A percentile compares a stretch with the other conserved stretches of the same genome.
These are phyloP conservation scores for Boletus rubescentipes DNA, from an alignment of 768 basidiomycete species.

Conservation along the genomic window DNA sequence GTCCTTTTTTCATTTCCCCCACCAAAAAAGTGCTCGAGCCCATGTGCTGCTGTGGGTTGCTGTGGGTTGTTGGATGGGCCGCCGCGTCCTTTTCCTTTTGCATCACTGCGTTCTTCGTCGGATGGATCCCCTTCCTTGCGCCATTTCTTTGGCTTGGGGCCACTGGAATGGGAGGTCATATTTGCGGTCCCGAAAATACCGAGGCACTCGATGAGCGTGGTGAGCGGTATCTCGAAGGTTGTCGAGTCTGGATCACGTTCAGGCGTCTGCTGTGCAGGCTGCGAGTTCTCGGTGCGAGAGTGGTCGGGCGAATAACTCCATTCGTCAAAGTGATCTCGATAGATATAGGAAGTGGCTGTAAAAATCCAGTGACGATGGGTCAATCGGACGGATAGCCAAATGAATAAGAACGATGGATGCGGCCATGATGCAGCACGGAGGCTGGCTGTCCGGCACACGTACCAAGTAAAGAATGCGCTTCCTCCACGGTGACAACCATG, in stretches of 20 bases:
- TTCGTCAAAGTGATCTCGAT: constrained; percentile 74
- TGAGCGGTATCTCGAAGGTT: constrained; percentile 81
- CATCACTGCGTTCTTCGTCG: constrained; percentile 37
- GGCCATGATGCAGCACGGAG: constrained; percentile 1
- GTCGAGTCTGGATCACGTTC: constrained; percentile 24
- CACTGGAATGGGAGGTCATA: constrained; percentile 29
- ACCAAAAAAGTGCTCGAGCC: constrained; percentile 61
- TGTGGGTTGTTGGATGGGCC: constrained; percentile 18
- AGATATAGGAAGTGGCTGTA: constrained; percentile 84
- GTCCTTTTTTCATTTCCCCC: constrained; percentile 61
- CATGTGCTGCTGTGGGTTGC: constrained; percentile 5
- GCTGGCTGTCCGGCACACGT: constrained; percentile 20
- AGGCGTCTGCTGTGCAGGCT: constrained; percentile 11
- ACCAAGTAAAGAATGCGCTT: constrained; percentile 81
- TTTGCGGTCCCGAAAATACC: constrained; percentile 89
- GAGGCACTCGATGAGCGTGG: constrained; percentile 83
- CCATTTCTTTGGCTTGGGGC: constrained; percentile 48
- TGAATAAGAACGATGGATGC: neutral
- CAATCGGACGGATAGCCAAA: neutral
- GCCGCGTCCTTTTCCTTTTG: constrained; percentile 31
- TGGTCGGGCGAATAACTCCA: constrained; percentile 60
- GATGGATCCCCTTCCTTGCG: constrained; percentile 46
- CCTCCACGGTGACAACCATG: constrained; percentile 79
- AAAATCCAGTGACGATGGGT: neutral
- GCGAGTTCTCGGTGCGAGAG: constrained; percentile 26